phyloP scores from a whole-genome alignment of 116 monocot species.

The Cymodocea nodosa region DNA sequence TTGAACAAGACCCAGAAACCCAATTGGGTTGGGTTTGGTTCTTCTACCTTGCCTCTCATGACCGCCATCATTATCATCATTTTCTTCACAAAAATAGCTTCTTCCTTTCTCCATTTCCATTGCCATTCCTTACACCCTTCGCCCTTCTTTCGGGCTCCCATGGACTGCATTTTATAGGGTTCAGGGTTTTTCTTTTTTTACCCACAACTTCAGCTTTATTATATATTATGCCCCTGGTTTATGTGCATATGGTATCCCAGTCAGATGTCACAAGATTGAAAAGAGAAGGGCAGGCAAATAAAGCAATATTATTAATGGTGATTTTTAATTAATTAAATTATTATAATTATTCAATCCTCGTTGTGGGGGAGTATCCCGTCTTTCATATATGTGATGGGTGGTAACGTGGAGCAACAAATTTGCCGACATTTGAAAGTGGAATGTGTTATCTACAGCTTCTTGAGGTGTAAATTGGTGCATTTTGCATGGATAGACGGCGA shows the following conservation, averaged over 20 bases:
- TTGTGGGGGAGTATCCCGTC: no score
- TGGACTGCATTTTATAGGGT: neutral
- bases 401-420: no score
- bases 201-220: neutral
- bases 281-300: neutral
- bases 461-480: no score
- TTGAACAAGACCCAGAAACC: neutral
- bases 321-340: no score
- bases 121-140: neutral
- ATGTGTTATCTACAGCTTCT: no score
- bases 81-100: no score
- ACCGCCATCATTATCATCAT: neutral
- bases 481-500: no score
- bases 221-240: neutral
- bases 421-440: no score
- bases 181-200: neutral
- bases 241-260: neutral
- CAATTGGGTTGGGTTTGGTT: neutral
- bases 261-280: neutral
- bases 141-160: neutral
- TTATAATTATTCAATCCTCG: no score
- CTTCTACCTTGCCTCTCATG: no score
- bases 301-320: no score
- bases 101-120: slow-evolving; percentile 5
- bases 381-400: no score